Evolutionary conservation across 768 basidiomycete genomes (phyloP).

Genomic region (Leccinum subgranulosum): DNA sequence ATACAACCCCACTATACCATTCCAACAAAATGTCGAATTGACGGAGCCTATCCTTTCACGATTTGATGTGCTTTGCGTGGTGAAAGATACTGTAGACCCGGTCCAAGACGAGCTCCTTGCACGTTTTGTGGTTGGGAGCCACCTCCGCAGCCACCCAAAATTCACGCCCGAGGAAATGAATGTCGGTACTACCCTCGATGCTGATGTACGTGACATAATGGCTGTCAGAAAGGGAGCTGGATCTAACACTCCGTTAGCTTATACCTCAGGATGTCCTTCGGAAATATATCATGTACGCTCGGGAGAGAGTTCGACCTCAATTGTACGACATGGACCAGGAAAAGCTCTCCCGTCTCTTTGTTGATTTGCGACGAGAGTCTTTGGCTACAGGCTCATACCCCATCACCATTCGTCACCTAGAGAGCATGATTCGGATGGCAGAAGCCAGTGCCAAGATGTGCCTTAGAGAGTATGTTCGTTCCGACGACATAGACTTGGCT

Average conservation of each 20-base stretch:
- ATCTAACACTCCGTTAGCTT: conserved; percentile 50
- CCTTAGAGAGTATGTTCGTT: conserved; percentile 89
- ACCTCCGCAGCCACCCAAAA: conserved; percentile 90
- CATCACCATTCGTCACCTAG: conserved; percentile 95
- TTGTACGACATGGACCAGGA: conserved; percentile 94
- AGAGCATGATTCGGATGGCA: conserved; percentile 99
- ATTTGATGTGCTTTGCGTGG: conserved; percentile 97
- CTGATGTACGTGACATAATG: conserved; percentile 63
- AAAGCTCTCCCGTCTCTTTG: conserved; percentile 90
- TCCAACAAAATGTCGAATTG: conserved; percentile 97
- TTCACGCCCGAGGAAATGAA: conserved; percentile 91
- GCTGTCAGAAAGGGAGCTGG: neutral
- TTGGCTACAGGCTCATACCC: conserved; percentile 98
- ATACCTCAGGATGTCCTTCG: conserved; percentile 95
- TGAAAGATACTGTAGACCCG: conserved; percentile 96
- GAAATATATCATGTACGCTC: conserved; percentile 99
- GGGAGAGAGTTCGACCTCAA: conserved; percentile 90
- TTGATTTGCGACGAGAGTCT: conserved; percentile 94
- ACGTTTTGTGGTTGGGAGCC: conserved; percentile 96
- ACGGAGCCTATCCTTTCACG: conserved; percentile 98
- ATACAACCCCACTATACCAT: conserved; percentile 98
- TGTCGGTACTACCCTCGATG: conserved; percentile 85
- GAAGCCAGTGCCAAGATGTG: conserved; percentile 99
- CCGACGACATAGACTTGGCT: conserved; percentile 95
- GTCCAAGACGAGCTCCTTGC: conserved; percentile 96